These are phyloP conservation scores for Vitis hybrid DNA, from an alignment of 177 flowering plant genomes.

Conservation along the genomic window DNA sequence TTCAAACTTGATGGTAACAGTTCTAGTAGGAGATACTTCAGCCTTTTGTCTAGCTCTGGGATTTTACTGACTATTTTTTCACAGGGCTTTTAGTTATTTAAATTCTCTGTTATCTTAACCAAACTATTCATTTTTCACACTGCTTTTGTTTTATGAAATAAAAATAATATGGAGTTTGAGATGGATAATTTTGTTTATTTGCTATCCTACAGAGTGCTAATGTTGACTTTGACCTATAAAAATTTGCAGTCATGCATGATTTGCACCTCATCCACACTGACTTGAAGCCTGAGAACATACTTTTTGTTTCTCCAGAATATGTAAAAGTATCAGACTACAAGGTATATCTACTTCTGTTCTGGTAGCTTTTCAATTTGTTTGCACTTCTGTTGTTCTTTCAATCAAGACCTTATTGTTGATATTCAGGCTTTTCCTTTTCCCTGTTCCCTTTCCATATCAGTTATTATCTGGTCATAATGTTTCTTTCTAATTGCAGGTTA, in stretches of 20 bases:
- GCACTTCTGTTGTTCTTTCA: not conserved
- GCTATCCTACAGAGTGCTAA: not conserved
- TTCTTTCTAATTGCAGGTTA: conserved; percentile 28
- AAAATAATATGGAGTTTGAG: not conserved
- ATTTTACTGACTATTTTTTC: too few species aligned
- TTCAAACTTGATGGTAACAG: not conserved
- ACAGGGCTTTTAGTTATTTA: not conserved
- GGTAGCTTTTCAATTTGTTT: not conserved
- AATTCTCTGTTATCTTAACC: too few species aligned
- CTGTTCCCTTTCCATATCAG: not conserved
- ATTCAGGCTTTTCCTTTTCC: not conserved
- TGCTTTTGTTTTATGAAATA: not conserved
- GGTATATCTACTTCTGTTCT: conserved; percentile 32
- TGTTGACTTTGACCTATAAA: conserved; percentile 6
- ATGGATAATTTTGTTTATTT: not conserved
- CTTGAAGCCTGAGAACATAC: conserved; percentile 78
- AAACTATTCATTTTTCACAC: not conserved
- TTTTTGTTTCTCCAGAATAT: conserved; percentile 69
- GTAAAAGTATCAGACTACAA: conserved; percentile 59
- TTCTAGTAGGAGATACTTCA: too few species aligned
- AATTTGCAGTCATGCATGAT: conserved; percentile 72
- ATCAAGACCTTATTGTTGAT: not conserved
- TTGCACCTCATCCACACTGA: conserved; percentile 74
- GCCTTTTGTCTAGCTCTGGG: too few species aligned
- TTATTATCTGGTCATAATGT: not conserved